Evolutionary conservation across 2,329 filamentous ascomycete genomes (phyloP).

Genomic region (Allantophomopsis lycopodina): DNA sequence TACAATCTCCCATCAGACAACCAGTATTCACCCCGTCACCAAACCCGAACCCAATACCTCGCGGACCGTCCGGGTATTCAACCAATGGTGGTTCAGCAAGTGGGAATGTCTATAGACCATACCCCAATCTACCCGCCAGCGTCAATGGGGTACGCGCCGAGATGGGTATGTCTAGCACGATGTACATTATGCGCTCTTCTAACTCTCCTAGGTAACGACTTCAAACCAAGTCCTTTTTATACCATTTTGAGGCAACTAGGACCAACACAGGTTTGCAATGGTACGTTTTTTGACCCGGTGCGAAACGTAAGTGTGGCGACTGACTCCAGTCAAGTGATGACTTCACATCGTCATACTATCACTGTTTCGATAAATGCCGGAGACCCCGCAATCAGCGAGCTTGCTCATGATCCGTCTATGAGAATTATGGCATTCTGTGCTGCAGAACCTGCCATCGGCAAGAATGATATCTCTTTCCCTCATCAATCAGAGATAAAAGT

Average conservation of each 20-base stretch:
- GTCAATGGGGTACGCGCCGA: neutral
- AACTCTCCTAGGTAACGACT: constrained; percentile 25
- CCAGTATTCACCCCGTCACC: no score
- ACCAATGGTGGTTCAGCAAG: neutral
- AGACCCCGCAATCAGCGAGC: constrained; percentile 20
- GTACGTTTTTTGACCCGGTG: constrained; percentile 32
- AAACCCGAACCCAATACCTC: no score
- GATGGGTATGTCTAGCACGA: neutral
- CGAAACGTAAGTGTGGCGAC: neutral
- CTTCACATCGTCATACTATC: constrained; percentile 26
- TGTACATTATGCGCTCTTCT: constrained; percentile 2
- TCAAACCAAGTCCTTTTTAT: constrained; percentile 81
- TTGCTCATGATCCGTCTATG: constrained; percentile 20
- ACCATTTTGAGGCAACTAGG: constrained; percentile 53
- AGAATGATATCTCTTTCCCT: constrained; percentile 76
- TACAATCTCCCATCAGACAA: no score
- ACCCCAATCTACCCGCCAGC: neutral
- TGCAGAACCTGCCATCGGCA: constrained; percentile 39
- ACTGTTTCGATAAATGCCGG: constrained; percentile 42
- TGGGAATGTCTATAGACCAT: neutral
- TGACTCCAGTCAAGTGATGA: constrained; percentile 15
- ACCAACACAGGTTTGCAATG: constrained; percentile 53
- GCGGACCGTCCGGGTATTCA: no score
- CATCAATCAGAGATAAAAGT: constrained; percentile 86
- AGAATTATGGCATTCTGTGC: constrained; percentile 79